Evolutionary conservation across 805 yeast genomes (phyloP).

Genomic region (Yarrowia sp.): DNA sequence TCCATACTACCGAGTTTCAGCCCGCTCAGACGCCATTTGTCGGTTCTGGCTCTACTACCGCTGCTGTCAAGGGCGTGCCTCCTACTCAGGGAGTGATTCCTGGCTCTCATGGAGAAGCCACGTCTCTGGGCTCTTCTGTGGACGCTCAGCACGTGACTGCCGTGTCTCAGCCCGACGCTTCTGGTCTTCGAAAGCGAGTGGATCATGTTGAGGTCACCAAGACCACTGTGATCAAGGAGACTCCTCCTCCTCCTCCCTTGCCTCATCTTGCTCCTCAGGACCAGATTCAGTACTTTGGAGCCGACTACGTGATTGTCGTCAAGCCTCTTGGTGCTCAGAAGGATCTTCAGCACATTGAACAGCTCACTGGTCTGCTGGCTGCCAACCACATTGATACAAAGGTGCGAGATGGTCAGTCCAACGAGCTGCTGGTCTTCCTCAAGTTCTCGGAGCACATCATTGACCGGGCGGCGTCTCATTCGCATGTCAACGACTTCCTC

Average conservation of each 20-base stretch:
- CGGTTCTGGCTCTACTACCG: conserved; percentile 1
- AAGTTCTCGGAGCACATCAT: conserved; percentile 7
- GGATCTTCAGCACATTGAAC: not conserved
- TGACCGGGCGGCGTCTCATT: not conserved
- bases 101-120: not conserved
- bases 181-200: conserved; percentile 3
- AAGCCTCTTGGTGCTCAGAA: not conserved
- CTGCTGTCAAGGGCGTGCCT: conserved; percentile 1
- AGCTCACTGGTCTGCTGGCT: conserved; percentile 1
- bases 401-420: conserved; percentile 9
- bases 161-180: not conserved
- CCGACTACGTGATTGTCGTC: conserved; percentile 18
- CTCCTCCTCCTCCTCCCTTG: not conserved
- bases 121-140: conserved; percentile 10
- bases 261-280: not conserved
- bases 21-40: not conserved
- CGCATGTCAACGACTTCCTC: conserved; percentile 17
- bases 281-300: conserved; percentile 21
- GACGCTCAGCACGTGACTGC: not conserved
- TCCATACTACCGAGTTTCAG: not conserved
- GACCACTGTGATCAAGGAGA: not conserved
- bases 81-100: not conserved
- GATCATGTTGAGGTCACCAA: not conserved
- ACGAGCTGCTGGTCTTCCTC: conserved; percentile 20
- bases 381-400: conserved; percentile 12